Evolutionary conservation across 2,329 filamentous ascomycete genomes (phyloP).

Genomic region (Esteya vermicola): DNA sequence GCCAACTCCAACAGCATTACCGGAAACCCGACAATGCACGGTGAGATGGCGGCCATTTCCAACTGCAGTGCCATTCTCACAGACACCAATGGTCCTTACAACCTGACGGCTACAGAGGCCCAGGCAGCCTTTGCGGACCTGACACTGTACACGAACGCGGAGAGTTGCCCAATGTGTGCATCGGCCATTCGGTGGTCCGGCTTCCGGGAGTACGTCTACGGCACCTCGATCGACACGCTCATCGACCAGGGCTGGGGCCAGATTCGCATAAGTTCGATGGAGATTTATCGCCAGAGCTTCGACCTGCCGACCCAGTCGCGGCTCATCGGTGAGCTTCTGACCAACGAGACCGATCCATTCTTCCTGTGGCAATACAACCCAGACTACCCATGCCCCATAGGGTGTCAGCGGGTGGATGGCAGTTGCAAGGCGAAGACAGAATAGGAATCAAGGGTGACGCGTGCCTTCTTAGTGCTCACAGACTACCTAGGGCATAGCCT

Average conservation of each 20-base stretch:
- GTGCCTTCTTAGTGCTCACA: too few relatives aligned
- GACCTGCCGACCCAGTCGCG: constrained; percentile 20
- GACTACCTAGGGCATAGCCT: too few relatives aligned
- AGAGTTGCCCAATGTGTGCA: constrained; percentile 44
- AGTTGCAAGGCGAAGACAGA: too few relatives aligned
- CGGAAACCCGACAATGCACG: constrained; percentile 39
- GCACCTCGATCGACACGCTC: constrained; percentile 32
- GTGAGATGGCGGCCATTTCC: constrained; percentile 37
- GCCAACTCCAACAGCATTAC: constrained; percentile 27
- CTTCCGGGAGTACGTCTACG: constrained; percentile 40
- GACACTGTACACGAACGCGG: constrained; percentile 41
- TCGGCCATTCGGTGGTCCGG: constrained; percentile 40
- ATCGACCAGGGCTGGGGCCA: constrained; percentile 34
- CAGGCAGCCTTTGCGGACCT: constrained; percentile 29
- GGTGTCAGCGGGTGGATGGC: constrained; percentile 6
- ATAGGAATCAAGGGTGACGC: too few relatives aligned
- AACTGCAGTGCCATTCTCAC: constrained; percentile 37
- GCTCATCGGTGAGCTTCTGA: constrained; percentile 29
- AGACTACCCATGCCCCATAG: constrained; percentile 6
- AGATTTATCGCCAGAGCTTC: constrained; percentile 29
- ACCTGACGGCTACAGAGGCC: constrained; percentile 23
- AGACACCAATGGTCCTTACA: constrained; percentile 29
- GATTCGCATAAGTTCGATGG: constrained; percentile 28
- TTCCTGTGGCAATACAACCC: constrained; percentile 39
- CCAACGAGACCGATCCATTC: constrained; percentile 37